These are phyloP conservation scores for Combretum micranthum DNA, from an alignment of 345 rosid genomes.

Conservation along the genomic window DNA sequence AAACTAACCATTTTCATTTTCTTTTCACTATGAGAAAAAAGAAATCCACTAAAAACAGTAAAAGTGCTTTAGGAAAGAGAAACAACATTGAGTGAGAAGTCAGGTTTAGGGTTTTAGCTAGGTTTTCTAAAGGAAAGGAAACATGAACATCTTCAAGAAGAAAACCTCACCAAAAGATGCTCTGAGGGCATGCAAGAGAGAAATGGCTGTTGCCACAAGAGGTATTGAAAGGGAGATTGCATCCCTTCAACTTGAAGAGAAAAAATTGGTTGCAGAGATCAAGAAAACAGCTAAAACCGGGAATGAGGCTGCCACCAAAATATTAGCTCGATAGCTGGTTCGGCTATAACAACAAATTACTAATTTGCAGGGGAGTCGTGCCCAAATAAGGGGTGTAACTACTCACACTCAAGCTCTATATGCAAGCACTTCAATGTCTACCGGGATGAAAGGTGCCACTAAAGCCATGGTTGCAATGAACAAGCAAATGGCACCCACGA, in stretches of 20 bases:
- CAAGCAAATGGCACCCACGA: conserved; percentile 91
- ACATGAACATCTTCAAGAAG: conserved; percentile 74
- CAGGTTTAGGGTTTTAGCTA: too few species aligned
- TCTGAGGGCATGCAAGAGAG: conserved; percentile 69
- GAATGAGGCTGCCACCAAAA: conserved; percentile 90
- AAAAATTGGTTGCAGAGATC: conserved; percentile 91
- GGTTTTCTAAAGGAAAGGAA: too few species aligned
- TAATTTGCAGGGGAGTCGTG: conserved; percentile 93
- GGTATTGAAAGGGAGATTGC: conserved; percentile 91
- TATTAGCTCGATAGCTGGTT: conserved; percentile 90
- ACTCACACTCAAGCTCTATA: conserved; percentile 94
- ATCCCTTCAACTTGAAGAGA: conserved; percentile 92
- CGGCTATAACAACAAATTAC: conserved; percentile 88
- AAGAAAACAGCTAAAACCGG: conserved; percentile 96
- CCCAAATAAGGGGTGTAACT: conserved; percentile 88
- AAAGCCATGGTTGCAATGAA: conserved; percentile 96
- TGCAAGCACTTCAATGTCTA: conserved; percentile 90
- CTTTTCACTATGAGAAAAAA: too few species aligned
- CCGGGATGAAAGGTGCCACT: conserved; percentile 95
- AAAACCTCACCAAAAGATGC: conserved; percentile 90
- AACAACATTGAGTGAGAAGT: too few species aligned
- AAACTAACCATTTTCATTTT: too few species aligned
- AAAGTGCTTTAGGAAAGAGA: too few species aligned
- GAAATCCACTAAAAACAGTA: too few species aligned
- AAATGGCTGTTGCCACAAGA: conserved; percentile 80